Evolutionary conservation across 2,329 filamentous ascomycete species (phyloP).

Genomic region (Penicillium sp.): DNA sequence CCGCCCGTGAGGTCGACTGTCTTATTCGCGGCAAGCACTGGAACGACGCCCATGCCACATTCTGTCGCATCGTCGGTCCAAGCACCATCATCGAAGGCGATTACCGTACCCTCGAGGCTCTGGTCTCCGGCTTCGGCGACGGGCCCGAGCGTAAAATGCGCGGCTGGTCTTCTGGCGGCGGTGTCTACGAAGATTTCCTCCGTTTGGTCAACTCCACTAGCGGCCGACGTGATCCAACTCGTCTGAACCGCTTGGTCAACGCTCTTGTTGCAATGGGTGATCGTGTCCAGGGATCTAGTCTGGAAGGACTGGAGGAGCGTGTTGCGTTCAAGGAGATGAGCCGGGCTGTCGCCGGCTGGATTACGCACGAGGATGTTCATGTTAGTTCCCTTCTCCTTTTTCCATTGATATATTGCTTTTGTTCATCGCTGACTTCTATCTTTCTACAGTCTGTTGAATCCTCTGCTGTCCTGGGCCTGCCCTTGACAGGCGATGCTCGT

Average conservation of each 20-base stretch:
- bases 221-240: constrained; percentile 43
- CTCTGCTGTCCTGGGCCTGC: constrained; percentile 42
- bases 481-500: constrained; percentile 69
- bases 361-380: constrained; percentile 60
- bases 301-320: constrained; percentile 56
- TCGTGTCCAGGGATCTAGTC: constrained; percentile 52
- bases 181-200: constrained; percentile 70
- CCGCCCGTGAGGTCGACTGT: constrained; percentile 71
- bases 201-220: constrained; percentile 47
- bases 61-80: constrained; percentile 78
- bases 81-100: constrained; percentile 78
- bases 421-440: constrained; percentile 8
- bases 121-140: constrained; percentile 70
- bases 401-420: background rate
- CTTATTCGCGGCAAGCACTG: constrained; percentile 75
- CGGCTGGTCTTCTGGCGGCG: constrained; percentile 76
- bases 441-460: constrained; percentile 34
- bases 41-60: constrained; percentile 79
- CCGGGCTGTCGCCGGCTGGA: constrained; percentile 66
- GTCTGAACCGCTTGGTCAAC: constrained; percentile 48
- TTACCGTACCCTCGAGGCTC: constrained; percentile 65
- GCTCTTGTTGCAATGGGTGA: constrained; percentile 47
- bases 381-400: constrained; percentile 44
- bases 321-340: constrained; percentile 84
- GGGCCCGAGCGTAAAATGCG: constrained; percentile 61